These are phyloP conservation scores for Penicillium sp. DNA, from an alignment of 2,329 filamentous ascomycete species.

Conservation along the genomic window DNA sequence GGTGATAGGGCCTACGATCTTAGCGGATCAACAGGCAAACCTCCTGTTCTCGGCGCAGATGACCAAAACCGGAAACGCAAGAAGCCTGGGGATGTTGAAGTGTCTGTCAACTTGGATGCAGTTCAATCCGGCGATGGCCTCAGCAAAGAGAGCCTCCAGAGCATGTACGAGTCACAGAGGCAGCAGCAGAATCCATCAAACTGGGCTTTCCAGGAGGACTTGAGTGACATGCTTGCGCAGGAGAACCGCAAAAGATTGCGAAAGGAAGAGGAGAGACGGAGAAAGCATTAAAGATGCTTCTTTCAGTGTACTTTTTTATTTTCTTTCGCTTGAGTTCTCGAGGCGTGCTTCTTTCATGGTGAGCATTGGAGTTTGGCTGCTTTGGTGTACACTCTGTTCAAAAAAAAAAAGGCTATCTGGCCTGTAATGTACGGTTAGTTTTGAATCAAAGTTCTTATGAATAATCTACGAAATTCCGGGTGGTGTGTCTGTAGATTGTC, in stretches of 20 bases:
- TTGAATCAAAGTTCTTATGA: not conserved
- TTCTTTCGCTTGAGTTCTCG: not conserved
- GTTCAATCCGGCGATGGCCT: constrained; percentile 66
- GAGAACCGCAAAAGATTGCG: constrained; percentile 86
- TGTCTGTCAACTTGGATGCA: constrained; percentile 78
- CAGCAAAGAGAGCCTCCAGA: constrained; percentile 72
- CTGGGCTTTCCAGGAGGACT: constrained; percentile 75
- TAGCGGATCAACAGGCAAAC: constrained; percentile 48
- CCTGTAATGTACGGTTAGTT: constrained; percentile 1
- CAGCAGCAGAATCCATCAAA: constrained; percentile 58
- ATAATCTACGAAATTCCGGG: not conserved
- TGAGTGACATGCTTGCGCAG: constrained; percentile 91
- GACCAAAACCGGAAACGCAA: constrained; percentile 74
- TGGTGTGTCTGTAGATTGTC: not conserved
- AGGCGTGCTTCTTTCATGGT: not conserved
- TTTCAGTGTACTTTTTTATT: not conserved
- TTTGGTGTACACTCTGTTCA: not conserved
- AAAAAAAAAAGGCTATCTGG: not conserved
- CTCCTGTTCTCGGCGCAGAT: constrained; percentile 71
- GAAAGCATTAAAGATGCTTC: constrained; percentile 41
- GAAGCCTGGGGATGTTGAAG: constrained; percentile 91
- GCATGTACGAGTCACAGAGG: constrained; percentile 65
- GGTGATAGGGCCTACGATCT: constrained; percentile 90
- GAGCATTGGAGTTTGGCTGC: constrained; percentile 5
- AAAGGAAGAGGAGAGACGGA: constrained; percentile 69